Evolutionary conservation across 768 basidiomycete species (phyloP).

Genomic region (Boletus tylopilopsis): DNA sequence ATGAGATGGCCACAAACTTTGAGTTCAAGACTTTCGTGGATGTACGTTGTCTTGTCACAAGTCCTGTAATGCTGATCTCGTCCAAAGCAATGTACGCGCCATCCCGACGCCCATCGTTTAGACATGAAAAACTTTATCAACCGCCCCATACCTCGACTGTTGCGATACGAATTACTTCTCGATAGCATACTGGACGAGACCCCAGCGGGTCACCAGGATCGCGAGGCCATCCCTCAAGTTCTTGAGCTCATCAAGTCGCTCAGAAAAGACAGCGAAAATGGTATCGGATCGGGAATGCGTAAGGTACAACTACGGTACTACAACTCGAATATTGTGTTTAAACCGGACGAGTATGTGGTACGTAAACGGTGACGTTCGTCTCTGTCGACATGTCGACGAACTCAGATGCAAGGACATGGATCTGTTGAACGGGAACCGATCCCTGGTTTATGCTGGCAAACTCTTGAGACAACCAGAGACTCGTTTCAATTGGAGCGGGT

Average conservation of each 20-base stretch:
- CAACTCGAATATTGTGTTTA: slow-evolving; percentile 75
- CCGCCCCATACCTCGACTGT: slow-evolving; percentile 83
- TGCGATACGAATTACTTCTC: slow-evolving; percentile 85
- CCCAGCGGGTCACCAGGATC: slow-evolving; percentile 72
- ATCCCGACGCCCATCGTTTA: slow-evolving; percentile 73
- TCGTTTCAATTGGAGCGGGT: slow-evolving; percentile 83
- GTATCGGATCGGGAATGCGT: slow-evolving; percentile 77
- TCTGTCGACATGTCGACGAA: neutral
- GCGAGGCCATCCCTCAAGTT: slow-evolving; percentile 76
- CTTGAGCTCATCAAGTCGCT: slow-evolving; percentile 83
- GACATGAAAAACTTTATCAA: slow-evolving; percentile 95
- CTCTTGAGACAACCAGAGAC: slow-evolving; percentile 85
- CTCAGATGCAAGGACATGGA: slow-evolving; percentile 71
- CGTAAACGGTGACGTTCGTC: slow-evolving; percentile 12
- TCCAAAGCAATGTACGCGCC: slow-evolving; percentile 47
- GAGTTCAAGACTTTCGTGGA: slow-evolving; percentile 82
- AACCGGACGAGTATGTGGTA: slow-evolving; percentile 68
- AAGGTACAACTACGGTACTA: slow-evolving; percentile 91
- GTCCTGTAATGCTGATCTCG: neutral
- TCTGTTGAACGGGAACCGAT: slow-evolving; percentile 75
- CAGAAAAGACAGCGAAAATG: slow-evolving; percentile 84
- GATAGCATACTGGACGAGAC: slow-evolving; percentile 78
- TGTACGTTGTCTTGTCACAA: slow-evolving; percentile 37
- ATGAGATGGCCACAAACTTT: slow-evolving; percentile 79
- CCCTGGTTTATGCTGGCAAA: slow-evolving; percentile 79